Conservation (phyloP, 345 rosid genomes). For the Durio zibethinus region DNA sequence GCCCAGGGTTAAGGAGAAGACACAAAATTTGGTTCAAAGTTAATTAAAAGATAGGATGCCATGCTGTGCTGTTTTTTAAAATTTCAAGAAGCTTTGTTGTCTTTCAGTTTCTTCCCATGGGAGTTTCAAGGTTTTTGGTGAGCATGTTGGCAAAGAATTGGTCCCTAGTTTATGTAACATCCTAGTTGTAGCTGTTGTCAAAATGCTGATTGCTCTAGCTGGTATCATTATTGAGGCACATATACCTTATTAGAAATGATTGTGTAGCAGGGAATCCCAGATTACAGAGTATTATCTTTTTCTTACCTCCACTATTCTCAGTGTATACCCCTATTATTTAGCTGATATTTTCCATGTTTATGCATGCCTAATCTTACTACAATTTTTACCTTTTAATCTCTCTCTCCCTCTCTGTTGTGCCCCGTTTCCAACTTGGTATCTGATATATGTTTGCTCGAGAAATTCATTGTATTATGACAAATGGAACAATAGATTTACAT, state of each 20-base stretch:
- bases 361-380: neutral
- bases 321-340: slow-evolving; percentile 15
- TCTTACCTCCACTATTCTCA: neutral
- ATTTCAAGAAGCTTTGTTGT: neutral
- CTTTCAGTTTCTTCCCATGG: neutral
- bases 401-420: neutral
- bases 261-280: neutral
- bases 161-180: neutral
- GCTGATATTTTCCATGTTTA: neutral
- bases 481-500: neutral
- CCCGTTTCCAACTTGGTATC: neutral
- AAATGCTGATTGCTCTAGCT: neutral
- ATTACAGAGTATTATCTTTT: neutral
- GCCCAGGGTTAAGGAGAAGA: slow-evolving; percentile 61
- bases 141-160: neutral
- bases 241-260: neutral
- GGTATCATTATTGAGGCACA: neutral
- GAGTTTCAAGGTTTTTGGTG: neutral
- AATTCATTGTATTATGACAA: neutral
- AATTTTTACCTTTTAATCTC: neutral
- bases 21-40: neutral
- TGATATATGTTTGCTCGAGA: neutral
- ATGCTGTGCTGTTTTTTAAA: neutral
- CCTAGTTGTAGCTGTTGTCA: neutral
- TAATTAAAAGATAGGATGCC: neutral